Percentiles rank a stretch among this genome's conserved stretches.
These are phyloP conservation scores for Hibiscus syriacus DNA, from an alignment of 345 rosid species.

Conservation along the genomic window DNA sequence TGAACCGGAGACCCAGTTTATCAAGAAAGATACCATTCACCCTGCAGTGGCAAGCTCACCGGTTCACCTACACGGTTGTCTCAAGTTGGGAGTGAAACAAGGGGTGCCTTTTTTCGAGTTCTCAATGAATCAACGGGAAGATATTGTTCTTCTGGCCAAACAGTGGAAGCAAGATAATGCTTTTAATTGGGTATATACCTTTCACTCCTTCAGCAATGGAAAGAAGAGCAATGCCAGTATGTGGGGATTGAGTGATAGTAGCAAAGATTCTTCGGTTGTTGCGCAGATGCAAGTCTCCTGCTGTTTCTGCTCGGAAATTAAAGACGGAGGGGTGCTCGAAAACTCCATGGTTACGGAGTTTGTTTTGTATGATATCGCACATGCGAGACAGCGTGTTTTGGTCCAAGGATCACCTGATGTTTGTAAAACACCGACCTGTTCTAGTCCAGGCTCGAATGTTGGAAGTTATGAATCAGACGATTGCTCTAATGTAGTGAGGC, in stretches of 20 bases:
- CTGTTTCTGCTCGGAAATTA: conserved; percentile 47
- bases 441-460: conserved; percentile 25
- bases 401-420: conserved; percentile 28
- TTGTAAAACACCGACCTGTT: conserved; percentile 17
- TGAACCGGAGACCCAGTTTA: conserved; percentile 18
- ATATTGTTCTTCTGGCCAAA: conserved; percentile 65
- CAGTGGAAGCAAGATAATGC: conserved; percentile 58
- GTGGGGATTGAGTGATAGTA: conserved; percentile 30
- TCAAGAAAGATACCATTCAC: conserved; percentile 20
- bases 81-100: conserved; percentile 49
- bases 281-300: conserved; percentile 93
- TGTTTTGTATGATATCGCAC: conserved; percentile 63
- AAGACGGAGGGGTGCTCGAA: conserved; percentile 33
- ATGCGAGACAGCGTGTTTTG: conserved; percentile 34
- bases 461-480: conserved; percentile 24
- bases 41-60: conserved; percentile 26
- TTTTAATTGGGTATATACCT: conserved; percentile 57
- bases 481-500: conserved; percentile 28
- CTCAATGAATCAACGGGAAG: too few species aligned
- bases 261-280: conserved; percentile 45
- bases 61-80: conserved; percentile 71
- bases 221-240: conserved; percentile 41
- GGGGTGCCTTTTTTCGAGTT: conserved; percentile 59
- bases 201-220: conserved; percentile 47
- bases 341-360: conserved; percentile 68